phyloP scores from a whole-genome alignment of 2,329 filamentous ascomycete genomes.

The Pseudovirgaria hyperparasitica region DNA sequence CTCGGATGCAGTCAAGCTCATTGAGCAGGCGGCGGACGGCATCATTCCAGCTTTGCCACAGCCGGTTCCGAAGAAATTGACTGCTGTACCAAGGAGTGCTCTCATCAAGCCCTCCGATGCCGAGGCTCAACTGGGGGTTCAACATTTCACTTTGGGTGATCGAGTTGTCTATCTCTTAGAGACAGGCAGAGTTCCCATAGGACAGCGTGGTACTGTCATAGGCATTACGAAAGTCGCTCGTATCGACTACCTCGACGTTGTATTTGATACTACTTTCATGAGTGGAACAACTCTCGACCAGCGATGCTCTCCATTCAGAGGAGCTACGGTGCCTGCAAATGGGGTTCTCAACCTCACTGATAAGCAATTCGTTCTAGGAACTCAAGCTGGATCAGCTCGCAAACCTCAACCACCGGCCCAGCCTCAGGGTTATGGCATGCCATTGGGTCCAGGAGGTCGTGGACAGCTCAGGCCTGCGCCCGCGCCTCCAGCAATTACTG shows the following conservation, averaged over 20 bases:
- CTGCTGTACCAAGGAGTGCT: conserved; percentile 71
- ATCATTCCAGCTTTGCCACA: conserved; percentile 39
- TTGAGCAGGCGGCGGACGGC: conserved; percentile 64
- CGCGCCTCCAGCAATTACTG: conserved; percentile 44
- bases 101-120: conserved; percentile 89
- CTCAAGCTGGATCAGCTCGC: conserved; percentile 45
- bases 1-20: conserved; percentile 69
- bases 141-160: conserved; percentile 74
- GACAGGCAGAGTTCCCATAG: conserved; percentile 89
- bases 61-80: conserved; percentile 55
- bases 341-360: conserved; percentile 79
- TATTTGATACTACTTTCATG: conserved; percentile 95
- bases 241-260: conserved; percentile 71
- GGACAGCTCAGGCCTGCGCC: conserved; percentile 46
- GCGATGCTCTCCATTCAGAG: conserved; percentile 83
- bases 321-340: conserved; percentile 79
- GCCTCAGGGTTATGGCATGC: conserved; percentile 43
- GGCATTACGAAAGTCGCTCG: conserved; percentile 82
- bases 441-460: conserved; percentile 42
- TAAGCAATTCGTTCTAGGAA: conserved; percentile 62
- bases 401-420: conserved; percentile 34
- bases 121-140: conserved; percentile 80
- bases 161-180: conserved; percentile 87
- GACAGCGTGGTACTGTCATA: conserved; percentile 82
- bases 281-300: conserved; percentile 86